Conservation (phyloP, 129 eudicot genomes). For the Flaveria bidentis region DNA sequence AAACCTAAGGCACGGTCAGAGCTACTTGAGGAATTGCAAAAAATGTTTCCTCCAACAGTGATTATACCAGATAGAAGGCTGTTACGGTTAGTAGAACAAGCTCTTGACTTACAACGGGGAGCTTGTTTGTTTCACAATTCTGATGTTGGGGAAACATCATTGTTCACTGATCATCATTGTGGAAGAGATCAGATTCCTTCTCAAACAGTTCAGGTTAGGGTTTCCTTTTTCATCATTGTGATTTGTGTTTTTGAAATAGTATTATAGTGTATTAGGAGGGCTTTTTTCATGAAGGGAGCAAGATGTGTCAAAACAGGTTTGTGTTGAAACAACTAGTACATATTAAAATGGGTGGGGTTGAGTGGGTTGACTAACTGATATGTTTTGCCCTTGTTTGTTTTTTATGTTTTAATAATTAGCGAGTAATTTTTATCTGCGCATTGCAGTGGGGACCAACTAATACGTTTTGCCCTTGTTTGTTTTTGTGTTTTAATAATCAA, state of each 20-base stretch:
- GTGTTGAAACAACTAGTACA: not conserved
- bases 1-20: slow-evolving; percentile 51
- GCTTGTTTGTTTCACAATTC: slow-evolving; percentile 82
- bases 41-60: slow-evolving; percentile 76
- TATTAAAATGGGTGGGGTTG: not conserved
- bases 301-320: slow-evolving; percentile 1
- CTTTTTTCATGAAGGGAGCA: slow-evolving; percentile 10
- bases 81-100: slow-evolving; percentile 85
- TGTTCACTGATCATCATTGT: slow-evolving; percentile 80
- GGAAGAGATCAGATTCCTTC: slow-evolving; percentile 83
- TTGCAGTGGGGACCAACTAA: not conserved
- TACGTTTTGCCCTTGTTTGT: not conserved
- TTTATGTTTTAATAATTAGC: not conserved
- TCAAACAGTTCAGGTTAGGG: slow-evolving; percentile 70
- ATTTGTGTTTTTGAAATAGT: not conserved
- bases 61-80: slow-evolving; percentile 72
- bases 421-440: not conserved
- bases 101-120: slow-evolving; percentile 72
- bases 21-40: slow-evolving; percentile 65
- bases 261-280: not conserved
- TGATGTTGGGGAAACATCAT: slow-evolving; percentile 59
- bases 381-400: not conserved
- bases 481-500: not conserved
- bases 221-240: slow-evolving; percentile 12
- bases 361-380: not conserved